phyloP scores from a whole-genome alignment of 306 rosid species.

The Spatholobus suberectus region DNA sequence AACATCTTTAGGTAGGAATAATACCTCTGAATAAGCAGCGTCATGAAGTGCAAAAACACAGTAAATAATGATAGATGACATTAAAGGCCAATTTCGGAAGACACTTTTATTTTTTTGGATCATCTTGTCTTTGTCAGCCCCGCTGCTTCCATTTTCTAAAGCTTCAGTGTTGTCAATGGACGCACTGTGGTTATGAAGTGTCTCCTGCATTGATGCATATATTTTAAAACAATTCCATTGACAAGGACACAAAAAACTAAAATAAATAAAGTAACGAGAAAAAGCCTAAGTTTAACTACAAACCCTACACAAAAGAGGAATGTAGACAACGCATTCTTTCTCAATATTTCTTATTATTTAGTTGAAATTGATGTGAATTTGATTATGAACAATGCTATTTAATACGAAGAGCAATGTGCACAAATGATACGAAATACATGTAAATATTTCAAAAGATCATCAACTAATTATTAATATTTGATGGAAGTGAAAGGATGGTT shows the following conservation, averaged over 20 bases:
- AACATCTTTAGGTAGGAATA: background rate
- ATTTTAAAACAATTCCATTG: background rate
- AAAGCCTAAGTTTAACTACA: too few species aligned
- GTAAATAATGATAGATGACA: slow-evolving; percentile 76
- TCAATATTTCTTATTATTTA: too few species aligned
- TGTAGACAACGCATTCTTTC: too few species aligned
- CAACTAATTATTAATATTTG: too few species aligned
- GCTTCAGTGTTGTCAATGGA: slow-evolving; percentile 46
- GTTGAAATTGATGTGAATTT: too few species aligned
- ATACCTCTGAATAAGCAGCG: slow-evolving; percentile 85
- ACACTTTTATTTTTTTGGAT: slow-evolving; percentile 54
- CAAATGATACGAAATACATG: too few species aligned
- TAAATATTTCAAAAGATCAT: too few species aligned
- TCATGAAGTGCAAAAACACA: slow-evolving; percentile 77
- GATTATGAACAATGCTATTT: too few species aligned
- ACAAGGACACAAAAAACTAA: background rate
- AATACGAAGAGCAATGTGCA: too few species aligned
- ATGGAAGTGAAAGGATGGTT: too few species aligned
- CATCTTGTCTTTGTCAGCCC: slow-evolving; percentile 18
- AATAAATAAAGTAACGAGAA: too few species aligned
- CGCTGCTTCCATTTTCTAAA: slow-evolving; percentile 52
- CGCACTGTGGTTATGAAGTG: slow-evolving; percentile 66
- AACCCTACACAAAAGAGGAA: too few species aligned
- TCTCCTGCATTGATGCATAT: slow-evolving; percentile 59
- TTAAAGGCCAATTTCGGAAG: slow-evolving; percentile 82